These are phyloP conservation scores for Dioscorea dumetorum DNA, from an alignment of 106 monocot genomes.

Conservation along the genomic window DNA sequence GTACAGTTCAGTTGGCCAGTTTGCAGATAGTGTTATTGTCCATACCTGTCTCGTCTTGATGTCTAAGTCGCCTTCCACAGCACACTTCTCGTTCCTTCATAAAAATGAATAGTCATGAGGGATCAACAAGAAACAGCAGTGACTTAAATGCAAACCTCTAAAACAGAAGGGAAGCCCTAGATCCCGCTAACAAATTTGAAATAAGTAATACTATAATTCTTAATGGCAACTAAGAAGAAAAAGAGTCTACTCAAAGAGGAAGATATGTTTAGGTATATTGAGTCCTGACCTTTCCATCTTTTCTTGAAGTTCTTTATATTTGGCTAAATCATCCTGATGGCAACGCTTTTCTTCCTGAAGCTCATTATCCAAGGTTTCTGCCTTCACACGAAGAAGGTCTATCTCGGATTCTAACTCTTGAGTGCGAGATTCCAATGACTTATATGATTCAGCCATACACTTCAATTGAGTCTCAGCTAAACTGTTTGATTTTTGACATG, in stretches of 20 bases:
- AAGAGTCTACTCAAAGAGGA: neutral
- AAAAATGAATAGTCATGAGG: conserved; percentile 3
- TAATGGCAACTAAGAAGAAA: neutral
- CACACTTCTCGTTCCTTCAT: conserved; percentile 40
- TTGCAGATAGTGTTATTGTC: neutral
- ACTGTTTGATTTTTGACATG: conserved; percentile 6
- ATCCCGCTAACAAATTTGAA: neutral
- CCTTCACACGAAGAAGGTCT: neutral
- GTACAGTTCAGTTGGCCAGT: too few species aligned
- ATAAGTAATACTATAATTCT: neutral
- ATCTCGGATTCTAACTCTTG: conserved; percentile 5
- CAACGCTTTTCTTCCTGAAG: conserved; percentile 7
- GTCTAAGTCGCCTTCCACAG: conserved; percentile 41
- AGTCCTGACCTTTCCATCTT: conserved; percentile 6
- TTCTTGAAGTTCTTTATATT: conserved; percentile 4
- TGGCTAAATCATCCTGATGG: conserved; percentile 9
- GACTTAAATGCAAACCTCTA: neutral
- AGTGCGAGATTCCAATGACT: conserved; percentile 1
- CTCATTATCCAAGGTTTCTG: conserved; percentile 1
- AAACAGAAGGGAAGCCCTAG: neutral
- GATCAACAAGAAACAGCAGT: neutral
- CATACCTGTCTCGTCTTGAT: conserved; percentile 59
- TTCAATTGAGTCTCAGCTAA: conserved; percentile 7
- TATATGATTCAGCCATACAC: conserved; percentile 12
- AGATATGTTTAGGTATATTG: neutral